Evolutionary conservation across 306 rosid species (phyloP).

Genomic region (Parietaria judaica): DNA sequence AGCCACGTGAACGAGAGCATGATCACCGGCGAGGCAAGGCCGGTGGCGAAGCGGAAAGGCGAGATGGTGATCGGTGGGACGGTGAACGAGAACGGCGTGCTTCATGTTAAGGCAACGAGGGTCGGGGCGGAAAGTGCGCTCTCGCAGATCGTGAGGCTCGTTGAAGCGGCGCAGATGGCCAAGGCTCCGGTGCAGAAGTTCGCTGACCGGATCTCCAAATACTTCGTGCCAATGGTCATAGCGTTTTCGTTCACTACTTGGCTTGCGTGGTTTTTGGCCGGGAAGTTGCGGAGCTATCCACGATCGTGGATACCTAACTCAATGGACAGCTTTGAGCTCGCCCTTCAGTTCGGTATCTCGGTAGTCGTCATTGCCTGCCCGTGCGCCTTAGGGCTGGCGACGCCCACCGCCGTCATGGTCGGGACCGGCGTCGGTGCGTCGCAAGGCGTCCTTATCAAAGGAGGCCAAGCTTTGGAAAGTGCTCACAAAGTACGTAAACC

Average conservation of each 20-base stretch:
- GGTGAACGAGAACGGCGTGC: constrained; percentile 69
- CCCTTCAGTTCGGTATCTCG: constrained; percentile 82
- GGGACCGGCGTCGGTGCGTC: constrained; percentile 93
- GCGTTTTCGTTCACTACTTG: constrained; percentile 55
- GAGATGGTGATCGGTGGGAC: constrained; percentile 79
- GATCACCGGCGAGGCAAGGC: constrained; percentile 78
- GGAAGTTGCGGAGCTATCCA: constrained; percentile 56
- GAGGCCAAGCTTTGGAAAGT: constrained; percentile 77
- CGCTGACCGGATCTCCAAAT: constrained; percentile 73
- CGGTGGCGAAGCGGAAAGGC: constrained; percentile 47
- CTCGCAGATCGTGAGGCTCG: constrained; percentile 76
- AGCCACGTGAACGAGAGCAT: constrained; percentile 82
- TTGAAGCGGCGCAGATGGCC: constrained; percentile 87
- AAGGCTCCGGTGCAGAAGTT: constrained; percentile 85
- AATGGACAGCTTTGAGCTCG: constrained; percentile 68
- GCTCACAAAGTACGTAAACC: constrained; percentile 59
- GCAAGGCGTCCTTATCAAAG: constrained; percentile 84
- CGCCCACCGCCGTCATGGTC: constrained; percentile 91
- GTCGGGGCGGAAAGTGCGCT: constrained; percentile 84
- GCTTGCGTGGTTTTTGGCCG: constrained; percentile 68
- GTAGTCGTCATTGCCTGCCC: constrained; percentile 97
- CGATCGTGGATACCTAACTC: constrained; percentile 72
- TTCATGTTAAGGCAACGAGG: constrained; percentile 69
- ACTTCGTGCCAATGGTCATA: constrained; percentile 76
- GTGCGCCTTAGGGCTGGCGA: constrained; percentile 88